Conservation (phyloP, 352 stramenopile species). For the Halophytophthora polymorphica region DNA sequence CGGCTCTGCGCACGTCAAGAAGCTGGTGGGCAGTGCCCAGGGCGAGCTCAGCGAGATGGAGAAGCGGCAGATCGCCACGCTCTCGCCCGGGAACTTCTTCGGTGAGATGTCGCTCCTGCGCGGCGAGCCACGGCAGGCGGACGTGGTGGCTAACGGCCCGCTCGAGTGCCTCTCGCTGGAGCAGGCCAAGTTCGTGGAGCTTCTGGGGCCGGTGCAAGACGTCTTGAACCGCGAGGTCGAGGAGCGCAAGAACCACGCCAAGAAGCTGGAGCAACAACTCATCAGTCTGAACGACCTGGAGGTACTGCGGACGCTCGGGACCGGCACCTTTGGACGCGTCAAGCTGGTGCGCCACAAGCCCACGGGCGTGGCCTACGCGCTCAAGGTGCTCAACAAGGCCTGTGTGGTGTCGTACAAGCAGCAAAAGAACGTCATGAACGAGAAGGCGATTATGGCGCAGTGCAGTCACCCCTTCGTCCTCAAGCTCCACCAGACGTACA, state of each 20-base stretch:
- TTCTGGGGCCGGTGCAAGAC: slow-evolving; percentile 77
- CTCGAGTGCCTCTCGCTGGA: slow-evolving; percentile 90
- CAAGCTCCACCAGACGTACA: slow-evolving; percentile 93
- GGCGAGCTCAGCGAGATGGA: slow-evolving; percentile 16
- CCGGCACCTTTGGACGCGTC: slow-evolving; percentile 94
- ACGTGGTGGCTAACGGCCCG: slow-evolving; percentile 62
- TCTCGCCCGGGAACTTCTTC: slow-evolving; percentile 61
- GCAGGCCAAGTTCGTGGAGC: slow-evolving; percentile 79
- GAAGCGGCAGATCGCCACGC: slow-evolving; percentile 49
- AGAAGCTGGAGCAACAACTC: slow-evolving; percentile 26
- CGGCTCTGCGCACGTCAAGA: slow-evolving; percentile 53
- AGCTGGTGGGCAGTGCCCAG: slow-evolving; percentile 30
- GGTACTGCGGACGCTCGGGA: slow-evolving; percentile 86
- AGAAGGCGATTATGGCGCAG: slow-evolving; percentile 95
- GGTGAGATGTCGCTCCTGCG: slow-evolving; percentile 72
- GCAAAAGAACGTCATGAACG: slow-evolving; percentile 94
- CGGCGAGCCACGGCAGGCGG: slow-evolving; percentile 52
- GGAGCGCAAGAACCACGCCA: slow-evolving; percentile 37
- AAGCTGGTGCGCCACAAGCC: slow-evolving; percentile 87
- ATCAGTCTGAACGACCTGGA: slow-evolving; percentile 79
- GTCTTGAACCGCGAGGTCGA: slow-evolving; percentile 67
- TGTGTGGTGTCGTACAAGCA: slow-evolving; percentile 96
- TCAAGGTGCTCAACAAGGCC: slow-evolving; percentile 94
- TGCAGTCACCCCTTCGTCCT: slow-evolving; percentile 98
- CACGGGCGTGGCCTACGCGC: slow-evolving; percentile 82